Base-by-base conservation (phyloP, 163 green algal genomes). In the Scenedesmus sp. region DNA sequence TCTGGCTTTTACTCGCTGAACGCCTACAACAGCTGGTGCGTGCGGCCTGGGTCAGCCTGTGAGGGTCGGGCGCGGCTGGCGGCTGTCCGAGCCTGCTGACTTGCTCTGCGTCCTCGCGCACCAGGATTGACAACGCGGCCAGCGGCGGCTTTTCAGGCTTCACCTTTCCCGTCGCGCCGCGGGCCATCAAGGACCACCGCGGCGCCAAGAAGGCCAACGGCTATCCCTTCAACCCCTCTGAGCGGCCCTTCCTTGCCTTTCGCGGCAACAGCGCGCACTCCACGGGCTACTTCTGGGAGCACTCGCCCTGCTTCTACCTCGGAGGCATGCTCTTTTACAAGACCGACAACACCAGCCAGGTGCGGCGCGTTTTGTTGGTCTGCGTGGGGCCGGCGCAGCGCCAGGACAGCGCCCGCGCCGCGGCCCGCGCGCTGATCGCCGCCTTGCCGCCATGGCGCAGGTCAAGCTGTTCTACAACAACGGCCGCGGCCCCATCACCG, bases 1-100 rank as follows among this genome's bases (percentile, higher is more conserved):
- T 20, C 79, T 0, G 86, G 88, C 20, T 94, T 94, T 77, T 94
- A 94, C 50, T n/a, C 87, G 2, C 60, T 85, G 50, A 94, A 94
- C 75, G 67, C 83, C 53, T 90, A 93, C 79, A 94, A 94, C 77
- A 64, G 64, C 22, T 88, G 83, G 51, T 78, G 42, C 56, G 70
- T 10, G 31, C 10, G n/a, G n/a, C n/a, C n/a, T n/a, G n/a, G n/a
- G n/a, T n/a, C n/a, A n/a, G n/a, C n/a, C n/a, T n/a, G n/a, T n/a
- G n/a, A n/a, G n/a, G n/a, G n/a, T n/a, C n/a, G n/a, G n/a, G n/a
- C n/a, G n/a, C n/a, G n/a, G n/a, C n/a, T n/a, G n/a, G n/a, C n/a
- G n/a, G n/a, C n/a, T n/a, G n/a, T n/a, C n/a, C 14, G 9, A 9
- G n/a, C 62, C 17, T 47, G 39, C 39, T 60, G 17, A 60, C 42